These are phyloP conservation scores for Lathyrus tuberosus DNA, from an alignment of 306 rosid genomes.

Conservation along the genomic window DNA sequence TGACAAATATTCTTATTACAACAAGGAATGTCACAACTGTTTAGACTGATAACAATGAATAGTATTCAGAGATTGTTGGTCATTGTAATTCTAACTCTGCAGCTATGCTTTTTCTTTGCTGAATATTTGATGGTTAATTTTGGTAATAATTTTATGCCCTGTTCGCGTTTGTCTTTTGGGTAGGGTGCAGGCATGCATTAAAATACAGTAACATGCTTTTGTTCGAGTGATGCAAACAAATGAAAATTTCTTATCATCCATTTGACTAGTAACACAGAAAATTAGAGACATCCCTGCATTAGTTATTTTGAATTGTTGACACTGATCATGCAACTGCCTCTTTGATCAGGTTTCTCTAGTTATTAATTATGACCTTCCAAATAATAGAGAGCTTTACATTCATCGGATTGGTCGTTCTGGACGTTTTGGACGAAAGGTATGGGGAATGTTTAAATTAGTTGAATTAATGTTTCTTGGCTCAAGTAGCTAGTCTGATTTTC, in stretches of 20 bases:
- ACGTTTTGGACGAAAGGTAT: slow-evolving; percentile 99
- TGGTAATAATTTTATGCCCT: not conserved
- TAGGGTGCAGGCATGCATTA: not conserved
- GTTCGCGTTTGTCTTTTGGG: not conserved
- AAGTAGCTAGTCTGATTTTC: not conserved
- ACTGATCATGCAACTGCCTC: slow-evolving; percentile 17
- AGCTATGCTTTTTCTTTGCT: slow-evolving; percentile 1
- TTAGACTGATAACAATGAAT: not conserved
- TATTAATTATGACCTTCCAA: slow-evolving; percentile 95
- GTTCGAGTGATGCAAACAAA: not conserved
- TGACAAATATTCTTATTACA: not conserved
- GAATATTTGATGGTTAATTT: not conserved
- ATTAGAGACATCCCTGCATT: not conserved
- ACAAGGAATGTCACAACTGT: not conserved
- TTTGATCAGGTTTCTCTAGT: slow-evolving; percentile 81
- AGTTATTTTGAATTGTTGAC: slow-evolving; percentile 17
- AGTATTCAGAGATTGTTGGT: slow-evolving; percentile 3
- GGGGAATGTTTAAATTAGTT: slow-evolving; percentile 19
- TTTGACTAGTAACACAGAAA: not conserved
- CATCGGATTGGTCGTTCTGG: slow-evolving; percentile 99
- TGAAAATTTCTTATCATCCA: not conserved
- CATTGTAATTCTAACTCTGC: not conserved
- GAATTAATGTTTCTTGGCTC: not conserved
- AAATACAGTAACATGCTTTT: slow-evolving; percentile 1
- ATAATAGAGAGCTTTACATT: slow-evolving; percentile 96